A percentile compares a stretch with the other conserved stretches of the same genome.
Evolutionary conservation across 2,329 filamentous ascomycete species (phyloP).

Genomic region (Penicillium sp.): DNA sequence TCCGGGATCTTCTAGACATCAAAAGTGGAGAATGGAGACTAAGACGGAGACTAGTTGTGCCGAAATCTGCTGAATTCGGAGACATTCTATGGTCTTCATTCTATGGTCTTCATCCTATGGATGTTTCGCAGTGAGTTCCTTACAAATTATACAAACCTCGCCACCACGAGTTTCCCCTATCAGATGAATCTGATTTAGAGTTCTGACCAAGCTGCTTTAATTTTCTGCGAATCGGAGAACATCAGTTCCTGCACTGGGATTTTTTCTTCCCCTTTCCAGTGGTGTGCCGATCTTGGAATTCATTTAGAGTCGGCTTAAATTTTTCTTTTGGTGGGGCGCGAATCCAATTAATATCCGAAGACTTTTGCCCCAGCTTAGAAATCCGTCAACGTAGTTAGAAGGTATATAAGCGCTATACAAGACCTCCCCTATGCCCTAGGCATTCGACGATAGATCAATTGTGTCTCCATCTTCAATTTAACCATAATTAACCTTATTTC

Average conservation of each 20-base stretch:
- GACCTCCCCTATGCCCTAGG: background rate
- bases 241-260: background rate
- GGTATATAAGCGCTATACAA: background rate
- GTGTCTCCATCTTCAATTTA: no score
- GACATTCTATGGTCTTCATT: no score
- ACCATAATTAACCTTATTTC: background rate
- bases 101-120: no score
- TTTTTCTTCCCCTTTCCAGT: background rate
- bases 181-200: no score
- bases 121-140: no score
- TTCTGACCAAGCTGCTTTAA: no score
- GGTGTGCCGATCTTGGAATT: background rate
- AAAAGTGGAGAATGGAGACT: no score
- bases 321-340: background rate
- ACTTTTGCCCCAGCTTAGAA: conserved; percentile 11
- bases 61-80: no score
- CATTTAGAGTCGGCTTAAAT: background rate
- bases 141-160: no score
- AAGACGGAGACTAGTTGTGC: no score
- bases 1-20: no score
- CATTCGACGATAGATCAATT: background rate
- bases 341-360: background rate
- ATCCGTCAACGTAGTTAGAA: background rate
- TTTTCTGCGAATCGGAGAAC: background rate
- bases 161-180: no score